Evolutionary conservation across 306 rosid species (phyloP).

Genomic region (Dalbergia cultrata): DNA sequence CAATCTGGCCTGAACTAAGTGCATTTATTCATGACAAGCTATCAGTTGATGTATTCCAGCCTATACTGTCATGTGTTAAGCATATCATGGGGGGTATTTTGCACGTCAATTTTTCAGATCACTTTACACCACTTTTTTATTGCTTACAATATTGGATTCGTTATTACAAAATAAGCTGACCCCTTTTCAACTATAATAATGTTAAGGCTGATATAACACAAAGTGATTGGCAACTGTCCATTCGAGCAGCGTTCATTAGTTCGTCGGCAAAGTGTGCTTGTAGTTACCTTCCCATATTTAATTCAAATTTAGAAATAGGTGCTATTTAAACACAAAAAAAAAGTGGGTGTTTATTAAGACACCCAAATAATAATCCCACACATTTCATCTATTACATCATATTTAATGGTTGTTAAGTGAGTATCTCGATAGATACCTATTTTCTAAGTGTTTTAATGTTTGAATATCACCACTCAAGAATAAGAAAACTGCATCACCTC

Average conservation of each 20-base stretch:
- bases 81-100: background rate
- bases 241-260: conserved; percentile 15
- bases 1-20: conserved; percentile 29
- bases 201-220: conserved; percentile 25
- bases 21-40: conserved; percentile 28
- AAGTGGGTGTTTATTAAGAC: too few relatives aligned
- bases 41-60: conserved; percentile 28
- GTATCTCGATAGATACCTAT: too few relatives aligned
- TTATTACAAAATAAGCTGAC: conserved; percentile 38
- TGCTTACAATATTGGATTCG: conserved; percentile 27
- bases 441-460: too few relatives aligned
- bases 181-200: conserved; percentile 4
- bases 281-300: background rate
- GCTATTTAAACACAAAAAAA: too few relatives aligned
- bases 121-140: conserved; percentile 34
- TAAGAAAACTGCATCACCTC: too few relatives aligned
- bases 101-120: conserved; percentile 22
- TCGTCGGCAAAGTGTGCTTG: conserved; percentile 26
- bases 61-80: background rate
- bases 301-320: conserved; percentile 4
- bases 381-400: too few relatives aligned
- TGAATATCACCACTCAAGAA: too few relatives aligned
- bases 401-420: too few relatives aligned
- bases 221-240: conserved; percentile 12
- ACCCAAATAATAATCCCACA: too few relatives aligned